phyloP scores from a whole-genome alignment of 2,329 filamentous ascomycete species.

The Aspergillus quadrilineatus region DNA sequence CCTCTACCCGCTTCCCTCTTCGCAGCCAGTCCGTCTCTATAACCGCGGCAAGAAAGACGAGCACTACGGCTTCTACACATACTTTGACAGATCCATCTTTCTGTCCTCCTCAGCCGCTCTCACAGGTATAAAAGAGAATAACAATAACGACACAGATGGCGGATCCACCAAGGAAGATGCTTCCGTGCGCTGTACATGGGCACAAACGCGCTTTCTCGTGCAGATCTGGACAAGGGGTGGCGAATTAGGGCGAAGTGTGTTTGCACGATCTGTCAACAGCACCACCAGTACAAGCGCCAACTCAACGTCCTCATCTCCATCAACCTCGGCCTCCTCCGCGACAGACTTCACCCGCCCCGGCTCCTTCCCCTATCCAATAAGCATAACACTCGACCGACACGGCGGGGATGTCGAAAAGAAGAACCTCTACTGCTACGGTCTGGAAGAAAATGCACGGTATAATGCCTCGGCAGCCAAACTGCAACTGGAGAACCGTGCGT shows the following conservation, averaged over 20 bases:
- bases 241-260: constrained; percentile 29
- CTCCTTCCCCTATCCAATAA: constrained; percentile 62
- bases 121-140: constrained; percentile 42
- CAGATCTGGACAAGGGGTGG: constrained; percentile 61
- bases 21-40: constrained; percentile 79
- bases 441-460: constrained; percentile 52
- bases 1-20: constrained; percentile 66
- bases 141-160: constrained; percentile 46
- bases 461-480: constrained; percentile 47
- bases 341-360: constrained; percentile 54
- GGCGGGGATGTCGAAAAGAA: constrained; percentile 56
- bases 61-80: constrained; percentile 91
- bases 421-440: constrained; percentile 60
- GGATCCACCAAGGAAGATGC: constrained; percentile 50
- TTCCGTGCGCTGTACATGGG: constrained; percentile 56
- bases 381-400: constrained; percentile 60
- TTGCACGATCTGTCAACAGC: constrained; percentile 12
- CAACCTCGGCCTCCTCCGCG: constrained; percentile 30
- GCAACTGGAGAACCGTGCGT: constrained; percentile 53
- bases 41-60: constrained; percentile 78
- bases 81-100: constrained; percentile 86
- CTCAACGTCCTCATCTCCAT: constrained; percentile 3
- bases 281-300: not conserved
- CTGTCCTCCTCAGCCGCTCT: constrained; percentile 60
- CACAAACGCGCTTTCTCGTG: constrained; percentile 61